A percentile compares a stretch with the other conserved stretches of the same genome.
phyloP scores from a whole-genome alignment of 106 monocot genomes.

The Agapanthus africanus region DNA sequence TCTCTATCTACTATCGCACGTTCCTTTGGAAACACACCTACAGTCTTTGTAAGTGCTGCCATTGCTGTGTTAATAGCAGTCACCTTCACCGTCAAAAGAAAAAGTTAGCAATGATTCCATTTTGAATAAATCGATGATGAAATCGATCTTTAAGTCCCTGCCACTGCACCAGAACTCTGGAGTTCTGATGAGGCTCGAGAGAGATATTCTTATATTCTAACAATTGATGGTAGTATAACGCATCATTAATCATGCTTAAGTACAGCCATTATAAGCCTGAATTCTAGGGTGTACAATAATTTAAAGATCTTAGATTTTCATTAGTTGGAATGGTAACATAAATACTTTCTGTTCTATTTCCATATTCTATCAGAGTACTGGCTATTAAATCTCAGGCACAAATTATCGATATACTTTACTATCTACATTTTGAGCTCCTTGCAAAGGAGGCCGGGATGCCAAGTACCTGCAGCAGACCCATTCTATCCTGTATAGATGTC shows the following conservation, averaged over 20 bases:
- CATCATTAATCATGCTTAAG: no score
- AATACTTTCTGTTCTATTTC: background rate
- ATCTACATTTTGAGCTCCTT: background rate
- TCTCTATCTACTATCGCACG: conserved; percentile 86
- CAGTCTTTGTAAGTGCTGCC: conserved; percentile 98
- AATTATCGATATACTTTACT: background rate
- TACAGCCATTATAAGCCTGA: no score
- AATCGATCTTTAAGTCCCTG: no score
- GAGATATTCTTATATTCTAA: no score
- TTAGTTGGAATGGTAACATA: background rate
- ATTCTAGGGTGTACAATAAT: background rate
- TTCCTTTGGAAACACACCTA: conserved; percentile 94
- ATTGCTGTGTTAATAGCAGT: conserved; percentile 98
- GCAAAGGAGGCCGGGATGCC: background rate
- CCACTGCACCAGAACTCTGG: no score
- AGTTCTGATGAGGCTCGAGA: no score
- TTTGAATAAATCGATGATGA: background rate
- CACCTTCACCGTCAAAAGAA: conserved; percentile 44
- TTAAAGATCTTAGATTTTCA: background rate
- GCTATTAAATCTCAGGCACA: background rate
- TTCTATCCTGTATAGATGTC: conserved; percentile 96
- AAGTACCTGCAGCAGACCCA: conserved; percentile 92
- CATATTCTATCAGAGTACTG: background rate
- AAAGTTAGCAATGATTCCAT: background rate
- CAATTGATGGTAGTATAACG: no score